Conservation (phyloP, 225 moss, liverwort and hornwort genomes). For the Ulota crispa region DNA sequence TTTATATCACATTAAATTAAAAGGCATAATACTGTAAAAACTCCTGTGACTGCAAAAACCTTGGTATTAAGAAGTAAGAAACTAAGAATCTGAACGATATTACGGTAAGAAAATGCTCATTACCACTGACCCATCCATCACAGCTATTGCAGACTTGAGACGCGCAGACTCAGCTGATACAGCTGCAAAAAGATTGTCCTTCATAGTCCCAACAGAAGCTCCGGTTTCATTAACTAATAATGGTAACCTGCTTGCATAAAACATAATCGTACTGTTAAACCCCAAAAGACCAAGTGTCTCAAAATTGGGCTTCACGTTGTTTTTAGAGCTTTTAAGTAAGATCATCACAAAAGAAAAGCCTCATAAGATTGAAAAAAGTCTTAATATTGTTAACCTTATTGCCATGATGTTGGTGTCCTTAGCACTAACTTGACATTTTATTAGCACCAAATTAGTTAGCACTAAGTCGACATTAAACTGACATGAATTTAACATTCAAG, state of each 20-base stretch:
- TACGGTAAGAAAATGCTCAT: background rate
- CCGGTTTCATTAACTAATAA: constrained; percentile 38
- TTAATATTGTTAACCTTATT: background rate
- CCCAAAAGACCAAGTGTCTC: too few relatives aligned
- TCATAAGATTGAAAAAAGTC: background rate
- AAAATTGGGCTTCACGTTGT: background rate
- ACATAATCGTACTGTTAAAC: constrained; percentile 7
- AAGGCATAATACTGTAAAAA: background rate
- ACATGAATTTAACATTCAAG: background rate
- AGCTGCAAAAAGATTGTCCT: constrained; percentile 60
- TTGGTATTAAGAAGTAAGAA: background rate
- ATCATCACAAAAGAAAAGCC: background rate
- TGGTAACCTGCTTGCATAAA: constrained; percentile 55
- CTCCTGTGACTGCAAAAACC: background rate
- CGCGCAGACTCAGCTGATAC: constrained; percentile 65
- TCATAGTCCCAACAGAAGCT: constrained; percentile 41
- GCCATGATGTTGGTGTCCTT: background rate
- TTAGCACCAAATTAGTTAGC: background rate
- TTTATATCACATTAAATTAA: background rate
- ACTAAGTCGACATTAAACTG: background rate
- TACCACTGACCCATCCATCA: constrained; percentile 82
- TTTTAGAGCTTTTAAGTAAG: background rate
- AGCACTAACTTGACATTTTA: background rate
- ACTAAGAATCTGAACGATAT: background rate
- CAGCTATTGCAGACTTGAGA: constrained; percentile 61